Conservation (phyloP, 805 yeast genomes). For the Kregervanrija fluxuum region DNA sequence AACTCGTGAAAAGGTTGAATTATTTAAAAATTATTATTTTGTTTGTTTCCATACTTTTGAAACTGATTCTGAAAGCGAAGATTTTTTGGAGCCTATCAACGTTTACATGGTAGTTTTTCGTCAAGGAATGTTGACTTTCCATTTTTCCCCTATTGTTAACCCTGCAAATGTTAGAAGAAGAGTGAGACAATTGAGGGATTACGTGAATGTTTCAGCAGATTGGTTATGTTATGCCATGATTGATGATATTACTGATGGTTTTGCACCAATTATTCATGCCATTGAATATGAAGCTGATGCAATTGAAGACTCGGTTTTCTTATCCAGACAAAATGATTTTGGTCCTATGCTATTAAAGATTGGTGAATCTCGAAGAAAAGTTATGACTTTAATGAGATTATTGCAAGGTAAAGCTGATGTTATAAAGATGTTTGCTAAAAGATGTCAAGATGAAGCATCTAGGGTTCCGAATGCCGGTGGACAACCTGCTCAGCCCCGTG, state of each 20-base stretch:
- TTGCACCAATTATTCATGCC: constrained; percentile 73
- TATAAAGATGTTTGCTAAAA: constrained; percentile 89
- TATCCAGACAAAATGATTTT: constrained; percentile 68
- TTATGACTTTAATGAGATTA: constrained; percentile 86
- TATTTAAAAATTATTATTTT: constrained; percentile 84
- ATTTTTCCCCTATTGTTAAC: constrained; percentile 60
- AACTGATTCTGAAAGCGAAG: constrained; percentile 73
- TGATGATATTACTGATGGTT: constrained; percentile 81
- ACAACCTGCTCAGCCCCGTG: constrained; percentile 57
- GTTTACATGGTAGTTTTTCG: constrained; percentile 68
- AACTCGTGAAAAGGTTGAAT: constrained; percentile 93
- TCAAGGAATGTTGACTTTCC: constrained; percentile 63
- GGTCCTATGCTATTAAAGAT: constrained; percentile 71
- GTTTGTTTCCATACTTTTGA: constrained; percentile 97
- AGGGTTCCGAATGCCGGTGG: constrained; percentile 10
- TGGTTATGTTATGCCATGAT: constrained; percentile 79
- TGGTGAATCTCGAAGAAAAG: constrained; percentile 84
- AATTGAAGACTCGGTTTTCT: constrained; percentile 79
- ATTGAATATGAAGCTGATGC: constrained; percentile 78
- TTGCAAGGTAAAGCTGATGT: constrained; percentile 94
- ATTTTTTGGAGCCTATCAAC: constrained; percentile 73
- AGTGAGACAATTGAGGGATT: constrained; percentile 71
- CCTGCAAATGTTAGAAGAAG: constrained; percentile 76
- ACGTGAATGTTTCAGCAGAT: constrained; percentile 71
- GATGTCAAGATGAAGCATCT: constrained; percentile 71